Percentiles rank a stretch among this genome's conserved stretches.
Conservation (phyloP, 2,329 filamentous ascomycete species). For the Rutstroemia sp. region DNA sequence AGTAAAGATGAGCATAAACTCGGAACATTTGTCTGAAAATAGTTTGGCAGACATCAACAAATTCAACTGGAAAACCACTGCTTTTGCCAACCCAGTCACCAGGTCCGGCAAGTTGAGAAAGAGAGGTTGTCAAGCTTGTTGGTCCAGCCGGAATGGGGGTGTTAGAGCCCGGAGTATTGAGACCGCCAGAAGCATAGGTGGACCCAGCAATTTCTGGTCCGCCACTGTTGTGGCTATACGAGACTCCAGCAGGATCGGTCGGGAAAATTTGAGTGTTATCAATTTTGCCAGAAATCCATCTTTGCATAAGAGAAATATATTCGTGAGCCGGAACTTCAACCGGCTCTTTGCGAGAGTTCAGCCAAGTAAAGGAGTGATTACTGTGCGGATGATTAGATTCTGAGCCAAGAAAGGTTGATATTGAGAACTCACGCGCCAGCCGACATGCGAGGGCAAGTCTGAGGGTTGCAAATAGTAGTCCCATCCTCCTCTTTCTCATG, state of each 20-base stretch:
- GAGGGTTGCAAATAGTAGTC: conserved; percentile 72
- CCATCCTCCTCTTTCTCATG: conserved; percentile 79
- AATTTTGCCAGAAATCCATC: conserved; percentile 95
- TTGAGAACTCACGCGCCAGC: conserved; percentile 70
- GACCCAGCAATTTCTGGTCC: conserved; percentile 51
- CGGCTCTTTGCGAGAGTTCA: conserved; percentile 78
- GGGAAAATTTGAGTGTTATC: conserved; percentile 87
- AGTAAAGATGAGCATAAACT: conserved; percentile 96
- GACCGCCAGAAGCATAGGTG: conserved; percentile 46
- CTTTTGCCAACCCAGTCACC: conserved; percentile 83
- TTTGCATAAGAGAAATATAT: conserved; percentile 93
- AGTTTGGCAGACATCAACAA: conserved; percentile 82
- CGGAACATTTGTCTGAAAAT: conserved; percentile 99
- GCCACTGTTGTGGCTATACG: conserved; percentile 55
- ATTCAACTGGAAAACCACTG: conserved; percentile 86
- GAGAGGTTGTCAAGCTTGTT: conserved; percentile 42
- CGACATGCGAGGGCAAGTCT: conserved; percentile 84
- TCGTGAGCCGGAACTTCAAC: conserved; percentile 88
- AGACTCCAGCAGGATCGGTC: conserved; percentile 68
- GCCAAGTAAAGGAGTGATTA: conserved; percentile 96
- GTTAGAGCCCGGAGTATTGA: conserved; percentile 35
- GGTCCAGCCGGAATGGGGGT: conserved; percentile 30
- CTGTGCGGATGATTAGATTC: conserved; percentile 29
- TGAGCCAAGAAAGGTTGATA: neutral
- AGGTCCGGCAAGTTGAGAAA: conserved; percentile 54